A percentile compares a stretch with the other conserved stretches of the same genome.
Evolutionary conservation across 192 early-diverging fungal genomes (phyloP).

Genomic region (Gamsiella multidivaricata): DNA sequence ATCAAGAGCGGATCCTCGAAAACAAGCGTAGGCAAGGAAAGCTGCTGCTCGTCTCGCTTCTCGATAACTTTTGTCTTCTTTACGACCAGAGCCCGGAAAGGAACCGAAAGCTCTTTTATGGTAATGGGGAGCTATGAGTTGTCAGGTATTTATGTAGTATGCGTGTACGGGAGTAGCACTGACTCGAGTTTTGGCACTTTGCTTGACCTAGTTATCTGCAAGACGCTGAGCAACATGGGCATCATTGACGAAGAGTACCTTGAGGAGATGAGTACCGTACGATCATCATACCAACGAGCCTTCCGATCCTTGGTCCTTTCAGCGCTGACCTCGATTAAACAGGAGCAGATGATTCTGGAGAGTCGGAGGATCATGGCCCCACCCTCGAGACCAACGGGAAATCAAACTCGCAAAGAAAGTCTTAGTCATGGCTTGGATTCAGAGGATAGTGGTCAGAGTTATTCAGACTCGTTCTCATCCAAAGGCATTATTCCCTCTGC

Average conservation of each 20-base stretch:
- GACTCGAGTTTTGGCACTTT: neutral
- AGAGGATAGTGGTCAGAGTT: conserved; percentile 11
- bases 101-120: conserved; percentile 86
- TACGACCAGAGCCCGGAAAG: conserved; percentile 89
- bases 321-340: conserved; percentile 77
- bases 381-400: conserved; percentile 34
- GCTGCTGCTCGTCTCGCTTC: conserved; percentile 85
- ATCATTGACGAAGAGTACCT: conserved; percentile 79
- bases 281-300: conserved; percentile 86
- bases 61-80: conserved; percentile 91
- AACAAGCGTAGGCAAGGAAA: conserved; percentile 66
- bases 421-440: conserved; percentile 11
- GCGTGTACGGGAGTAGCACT: no score
- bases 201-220: conserved; percentile 72
- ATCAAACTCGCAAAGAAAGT: conserved; percentile 13
- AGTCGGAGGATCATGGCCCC: conserved; percentile 63
- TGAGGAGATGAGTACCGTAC: conserved; percentile 86
- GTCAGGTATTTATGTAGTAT: neutral
- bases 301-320: conserved; percentile 86
- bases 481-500: conserved; percentile 15
- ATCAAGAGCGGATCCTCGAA: conserved; percentile 46
- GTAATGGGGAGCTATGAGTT: conserved; percentile 6
- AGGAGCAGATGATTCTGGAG: conserved; percentile 53
- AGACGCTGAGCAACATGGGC: conserved; percentile 87
- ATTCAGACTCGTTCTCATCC: conserved; percentile 17